Conservation (phyloP, 192 early-diverging fungal species). For the Chytriomyces sp. region DNA sequence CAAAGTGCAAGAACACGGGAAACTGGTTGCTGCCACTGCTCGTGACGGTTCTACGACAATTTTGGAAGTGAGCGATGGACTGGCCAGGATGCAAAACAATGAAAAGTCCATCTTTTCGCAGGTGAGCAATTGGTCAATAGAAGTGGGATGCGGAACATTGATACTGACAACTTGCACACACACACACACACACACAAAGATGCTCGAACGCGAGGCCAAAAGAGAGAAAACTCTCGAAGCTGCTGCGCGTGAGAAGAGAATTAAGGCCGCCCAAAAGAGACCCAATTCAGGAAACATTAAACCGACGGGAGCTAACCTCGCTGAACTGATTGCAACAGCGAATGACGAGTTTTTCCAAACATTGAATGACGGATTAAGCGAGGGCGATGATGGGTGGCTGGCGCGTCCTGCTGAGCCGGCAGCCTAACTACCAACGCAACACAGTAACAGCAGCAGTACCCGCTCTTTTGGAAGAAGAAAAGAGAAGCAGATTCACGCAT, state of each 20-base stretch:
- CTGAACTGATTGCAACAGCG: conserved; percentile 54
- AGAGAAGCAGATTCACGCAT: too few species aligned
- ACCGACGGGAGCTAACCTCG: conserved; percentile 42
- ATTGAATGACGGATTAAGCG: conserved; percentile 52
- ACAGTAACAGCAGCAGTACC: too few species aligned
- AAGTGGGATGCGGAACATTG: too few species aligned
- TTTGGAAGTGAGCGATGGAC: conserved; percentile 58
- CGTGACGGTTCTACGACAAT: conserved; percentile 62
- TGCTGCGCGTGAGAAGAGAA: conserved; percentile 59
- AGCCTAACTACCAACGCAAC: too few species aligned
- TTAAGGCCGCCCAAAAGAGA: conserved; percentile 64
- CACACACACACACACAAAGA: conserved; percentile 36
- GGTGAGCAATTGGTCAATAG: conserved; percentile 32
- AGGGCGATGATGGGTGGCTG: conserved; percentile 26
- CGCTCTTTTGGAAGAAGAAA: too few species aligned
- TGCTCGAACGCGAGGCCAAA: conserved; percentile 68
- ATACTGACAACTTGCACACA: background rate
- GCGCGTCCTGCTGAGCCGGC: conserved; percentile 7
- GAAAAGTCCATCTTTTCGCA: conserved; percentile 64
- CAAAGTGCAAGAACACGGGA: conserved; percentile 67
- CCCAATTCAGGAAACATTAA: conserved; percentile 48
- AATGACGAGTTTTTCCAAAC: conserved; percentile 61
- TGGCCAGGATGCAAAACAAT: conserved; percentile 56
- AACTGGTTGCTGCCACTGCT: conserved; percentile 56
- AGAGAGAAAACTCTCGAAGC: conserved; percentile 67